A percentile compares a stretch with the other conserved stretches of the same genome.
These are phyloP conservation scores for Trichoderma koningii DNA, from an alignment of 2,329 filamentous ascomycete species.

Conservation along the genomic window DNA sequence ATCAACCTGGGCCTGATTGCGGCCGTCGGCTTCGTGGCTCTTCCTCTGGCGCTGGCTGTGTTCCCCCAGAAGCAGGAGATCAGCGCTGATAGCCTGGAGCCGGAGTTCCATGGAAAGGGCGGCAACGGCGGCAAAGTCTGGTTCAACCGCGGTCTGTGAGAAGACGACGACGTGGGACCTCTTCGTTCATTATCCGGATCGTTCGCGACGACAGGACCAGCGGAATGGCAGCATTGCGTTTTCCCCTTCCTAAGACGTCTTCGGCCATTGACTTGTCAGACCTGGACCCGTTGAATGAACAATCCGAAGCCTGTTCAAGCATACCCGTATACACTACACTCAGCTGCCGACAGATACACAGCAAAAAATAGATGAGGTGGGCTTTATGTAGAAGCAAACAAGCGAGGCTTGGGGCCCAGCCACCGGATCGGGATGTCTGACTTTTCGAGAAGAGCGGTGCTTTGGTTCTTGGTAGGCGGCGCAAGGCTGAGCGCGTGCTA, in stretches of 20 bases:
- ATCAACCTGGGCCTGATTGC: conserved; percentile 88
- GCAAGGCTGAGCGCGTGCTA: not conserved
- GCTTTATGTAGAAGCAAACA: not conserved
- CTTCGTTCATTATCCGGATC: not conserved
- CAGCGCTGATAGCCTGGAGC: conserved; percentile 72
- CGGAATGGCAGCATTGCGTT: not conserved
- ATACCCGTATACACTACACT: not conserved
- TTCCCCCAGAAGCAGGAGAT: conserved; percentile 92
- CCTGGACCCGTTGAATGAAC: not conserved
- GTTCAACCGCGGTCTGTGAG: conserved; percentile 90
- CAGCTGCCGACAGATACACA: not conserved
- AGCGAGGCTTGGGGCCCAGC: not conserved
- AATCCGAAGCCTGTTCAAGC: not conserved
- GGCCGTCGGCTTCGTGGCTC: conserved; percentile 79
- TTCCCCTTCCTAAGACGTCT: not conserved
- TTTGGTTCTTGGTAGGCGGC: conserved; percentile 2
- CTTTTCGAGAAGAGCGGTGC: not conserved
- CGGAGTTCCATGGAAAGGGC: conserved; percentile 81
- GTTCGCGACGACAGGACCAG: not conserved
- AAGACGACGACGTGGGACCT: too few relatives aligned
- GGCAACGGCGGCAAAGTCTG: conserved; percentile 83
- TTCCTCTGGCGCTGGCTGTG: conserved; percentile 85
- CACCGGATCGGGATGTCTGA: not conserved
- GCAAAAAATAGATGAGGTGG: not conserved
- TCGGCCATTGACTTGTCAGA: not conserved